phyloP scores from a whole-genome alignment of 352 stramenopile species.

The Phytophthora parvispora region DNA sequence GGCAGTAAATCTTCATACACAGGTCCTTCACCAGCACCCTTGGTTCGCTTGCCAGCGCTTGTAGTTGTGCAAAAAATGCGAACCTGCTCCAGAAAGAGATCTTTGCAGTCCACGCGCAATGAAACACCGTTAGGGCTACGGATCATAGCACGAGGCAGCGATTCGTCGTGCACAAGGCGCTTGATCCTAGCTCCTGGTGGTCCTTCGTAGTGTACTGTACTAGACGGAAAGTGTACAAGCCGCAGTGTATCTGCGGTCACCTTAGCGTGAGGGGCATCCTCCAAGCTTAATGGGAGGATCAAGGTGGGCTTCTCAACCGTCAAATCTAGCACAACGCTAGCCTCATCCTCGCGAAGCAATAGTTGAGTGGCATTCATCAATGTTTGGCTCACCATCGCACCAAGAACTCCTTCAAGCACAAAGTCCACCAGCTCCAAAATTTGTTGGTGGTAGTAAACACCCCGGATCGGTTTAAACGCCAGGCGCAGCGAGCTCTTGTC shows the following conservation, averaged over 20 bases:
- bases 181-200: conserved; percentile 41
- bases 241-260: conserved; percentile 63
- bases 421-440: conserved; percentile 87
- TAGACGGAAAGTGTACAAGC: conserved; percentile 76
- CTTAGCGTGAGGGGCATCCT: conserved; percentile 64
- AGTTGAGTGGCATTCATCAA: conserved; percentile 78
- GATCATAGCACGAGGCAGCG: conserved; percentile 17
- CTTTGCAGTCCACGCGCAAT: conserved; percentile 49
- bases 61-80: conserved; percentile 50
- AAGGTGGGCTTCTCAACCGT: conserved; percentile 68
- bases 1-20: conserved; percentile 52
- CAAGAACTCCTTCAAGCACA: conserved; percentile 84
- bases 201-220: conserved; percentile 56
- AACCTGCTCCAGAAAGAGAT: conserved; percentile 62
- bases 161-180: conserved; percentile 37
- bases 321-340: conserved; percentile 63
- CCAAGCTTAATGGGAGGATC: conserved; percentile 69
- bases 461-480: conserved; percentile 69
- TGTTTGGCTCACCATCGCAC: conserved; percentile 76
- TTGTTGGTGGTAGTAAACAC: conserved; percentile 91
- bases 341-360: conserved; percentile 71
- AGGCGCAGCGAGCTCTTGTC: conserved; percentile 62
- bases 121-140: conserved; percentile 25
- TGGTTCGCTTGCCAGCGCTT: conserved; percentile 12
- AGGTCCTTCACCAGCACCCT: conserved; percentile 2